phyloP scores from a whole-genome alignment of 2,329 filamentous ascomycete species.

The Ceratocystis papillata region DNA sequence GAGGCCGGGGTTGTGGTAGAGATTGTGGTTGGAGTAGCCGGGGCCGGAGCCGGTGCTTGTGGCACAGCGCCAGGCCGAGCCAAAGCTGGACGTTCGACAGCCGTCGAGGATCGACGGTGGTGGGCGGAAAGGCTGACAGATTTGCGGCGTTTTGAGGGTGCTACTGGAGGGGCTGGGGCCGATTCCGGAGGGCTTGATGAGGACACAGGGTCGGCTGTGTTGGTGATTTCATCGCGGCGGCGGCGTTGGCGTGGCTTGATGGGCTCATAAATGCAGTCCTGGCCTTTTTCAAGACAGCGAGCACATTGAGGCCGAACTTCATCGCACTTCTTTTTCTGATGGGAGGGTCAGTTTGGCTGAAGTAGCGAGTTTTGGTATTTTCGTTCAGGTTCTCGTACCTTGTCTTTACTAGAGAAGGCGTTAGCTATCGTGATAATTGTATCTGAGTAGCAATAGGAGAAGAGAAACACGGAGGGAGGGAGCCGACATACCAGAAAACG shows the following conservation, averaged over 20 bases:
- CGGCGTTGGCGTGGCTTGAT: conserved; percentile 36
- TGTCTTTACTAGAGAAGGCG: conserved; percentile 22
- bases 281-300: conserved; percentile 40
- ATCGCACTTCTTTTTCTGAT: conserved; percentile 49
- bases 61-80: not conserved
- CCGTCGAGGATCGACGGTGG: not conserved
- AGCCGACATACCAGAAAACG: conserved; percentile 21
- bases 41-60: not conserved
- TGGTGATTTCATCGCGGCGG: conserved; percentile 11
- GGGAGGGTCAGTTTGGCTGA: not conserved
- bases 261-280: conserved; percentile 42
- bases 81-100: not conserved
- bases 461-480: not conserved
- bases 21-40: not conserved
- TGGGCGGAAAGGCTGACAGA: not conserved
- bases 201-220: not conserved
- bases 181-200: not conserved
- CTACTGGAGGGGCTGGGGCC: not conserved
- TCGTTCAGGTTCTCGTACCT: conserved; percentile 15
- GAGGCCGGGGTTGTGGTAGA: not conserved
- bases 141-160: not conserved
- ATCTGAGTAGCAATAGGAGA: not conserved
- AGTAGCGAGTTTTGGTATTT: not conserved
- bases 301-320: conserved; percentile 42
- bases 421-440: conserved; percentile 1